Conservation (phyloP, 2,329 filamentous ascomycete genomes). For the Penicillium janthinellum region DNA sequence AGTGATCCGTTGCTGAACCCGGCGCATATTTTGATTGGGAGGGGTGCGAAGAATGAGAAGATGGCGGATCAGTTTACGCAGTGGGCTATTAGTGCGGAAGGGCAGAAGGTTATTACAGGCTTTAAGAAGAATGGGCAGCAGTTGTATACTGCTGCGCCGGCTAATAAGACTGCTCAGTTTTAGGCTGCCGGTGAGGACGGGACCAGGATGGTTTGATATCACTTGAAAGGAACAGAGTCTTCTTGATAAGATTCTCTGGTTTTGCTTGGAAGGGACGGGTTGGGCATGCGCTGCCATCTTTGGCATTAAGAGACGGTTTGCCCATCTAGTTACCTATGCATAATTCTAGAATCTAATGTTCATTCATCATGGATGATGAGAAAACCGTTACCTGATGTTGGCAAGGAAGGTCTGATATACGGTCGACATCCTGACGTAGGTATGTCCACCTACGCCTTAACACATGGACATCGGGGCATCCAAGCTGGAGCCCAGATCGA, state of each 20-base stretch:
- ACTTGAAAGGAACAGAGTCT: not conserved
- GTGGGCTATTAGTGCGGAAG: conserved; percentile 41
- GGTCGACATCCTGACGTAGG: no score
- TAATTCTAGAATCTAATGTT: not conserved
- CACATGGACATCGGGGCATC: not conserved
- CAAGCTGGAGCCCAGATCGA: not conserved
- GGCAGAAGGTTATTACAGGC: conserved; percentile 19
- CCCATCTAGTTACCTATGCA: not conserved
- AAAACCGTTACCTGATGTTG: no score
- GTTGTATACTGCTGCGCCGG: conserved; percentile 43
- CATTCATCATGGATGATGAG: no score
- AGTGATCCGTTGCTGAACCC: conserved; percentile 46
- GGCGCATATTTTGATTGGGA: conserved; percentile 46
- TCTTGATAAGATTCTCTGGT: no score
- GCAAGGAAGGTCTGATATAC: no score
- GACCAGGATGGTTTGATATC: not conserved
- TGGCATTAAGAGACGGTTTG: no score
- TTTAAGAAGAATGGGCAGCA: conserved; percentile 45
- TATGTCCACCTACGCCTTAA: not conserved
- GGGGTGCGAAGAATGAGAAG: conserved; percentile 36
- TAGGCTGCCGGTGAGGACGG: not conserved
- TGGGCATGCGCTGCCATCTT: not conserved
- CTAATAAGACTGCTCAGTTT: not conserved
- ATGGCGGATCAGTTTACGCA: conserved; percentile 42
- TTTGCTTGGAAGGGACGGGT: not conserved